A percentile compares a stretch with the other conserved stretches of the same genome.
phyloP scores from a whole-genome alignment of 2,329 filamentous ascomycete genomes.

The Diplodia scrobiculata region DNA sequence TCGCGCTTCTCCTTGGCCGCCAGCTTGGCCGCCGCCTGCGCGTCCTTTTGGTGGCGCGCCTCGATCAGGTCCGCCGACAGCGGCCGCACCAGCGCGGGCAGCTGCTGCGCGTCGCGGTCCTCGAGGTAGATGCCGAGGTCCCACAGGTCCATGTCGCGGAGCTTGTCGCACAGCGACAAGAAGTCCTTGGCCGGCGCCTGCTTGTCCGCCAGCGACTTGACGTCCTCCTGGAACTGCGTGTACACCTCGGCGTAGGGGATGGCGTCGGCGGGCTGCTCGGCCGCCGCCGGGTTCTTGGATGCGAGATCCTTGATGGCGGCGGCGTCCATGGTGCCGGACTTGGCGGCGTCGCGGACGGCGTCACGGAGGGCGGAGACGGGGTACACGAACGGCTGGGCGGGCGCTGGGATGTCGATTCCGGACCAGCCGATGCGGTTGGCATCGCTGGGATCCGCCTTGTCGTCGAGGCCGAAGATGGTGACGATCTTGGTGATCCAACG shows the following conservation, averaged over 20 bases:
- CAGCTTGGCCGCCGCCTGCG: conserved; percentile 47
- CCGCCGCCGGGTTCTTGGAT: conserved; percentile 31
- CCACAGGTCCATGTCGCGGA: conserved; percentile 79
- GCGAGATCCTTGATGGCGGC: conserved; percentile 47
- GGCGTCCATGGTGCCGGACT: conserved; percentile 46
- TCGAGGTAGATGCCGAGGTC: conserved; percentile 85
- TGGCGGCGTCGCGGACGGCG: conserved; percentile 59
- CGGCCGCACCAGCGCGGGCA: conserved; percentile 72
- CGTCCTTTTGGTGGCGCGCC: conserved; percentile 58
- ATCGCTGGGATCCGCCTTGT: conserved; percentile 51
- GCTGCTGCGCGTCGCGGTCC: conserved; percentile 64
- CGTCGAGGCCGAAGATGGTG: conserved; percentile 79
- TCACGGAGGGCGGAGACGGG: conserved; percentile 61
- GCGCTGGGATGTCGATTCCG: conserved; percentile 63
- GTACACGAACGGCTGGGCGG: conserved; percentile 63
- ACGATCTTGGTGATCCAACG: conserved; percentile 82
- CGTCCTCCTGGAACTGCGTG: conserved; percentile 60
- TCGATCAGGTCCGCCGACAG: conserved; percentile 61
- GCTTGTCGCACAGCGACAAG: conserved; percentile 73
- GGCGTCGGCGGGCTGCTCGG: conserved; percentile 38
- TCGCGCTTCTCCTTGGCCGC: conserved; percentile 56
- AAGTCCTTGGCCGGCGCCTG: conserved; percentile 67
- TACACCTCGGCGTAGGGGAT: conserved; percentile 54
- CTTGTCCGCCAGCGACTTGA: conserved; percentile 57
- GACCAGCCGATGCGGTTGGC: conserved; percentile 61